Base-by-base conservation (phyloP, 2,329 filamentous ascomycete species). In the Dactylellina parvicollis region DNA sequence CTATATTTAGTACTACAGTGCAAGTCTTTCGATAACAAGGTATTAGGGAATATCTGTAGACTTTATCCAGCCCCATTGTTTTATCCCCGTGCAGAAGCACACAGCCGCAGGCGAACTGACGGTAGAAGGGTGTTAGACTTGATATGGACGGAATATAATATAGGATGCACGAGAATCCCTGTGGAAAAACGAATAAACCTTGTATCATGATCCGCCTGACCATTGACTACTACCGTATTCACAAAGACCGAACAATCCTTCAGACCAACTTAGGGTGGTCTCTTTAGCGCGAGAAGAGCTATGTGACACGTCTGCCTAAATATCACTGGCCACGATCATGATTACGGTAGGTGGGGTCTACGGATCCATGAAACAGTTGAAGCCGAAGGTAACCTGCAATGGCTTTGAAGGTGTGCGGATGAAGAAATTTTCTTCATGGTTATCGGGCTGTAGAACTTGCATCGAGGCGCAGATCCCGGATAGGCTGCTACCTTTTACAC, bases 381-480 rank as follows among this genome's bases (percentile, higher is more conserved):
- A n/a, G n/a, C n/a, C n/a, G n/a, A n/a, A n/a, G n/a, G n/a, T n/a
- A n/a, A n/a, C n/a, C n/a, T n/a, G n/a, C n/a, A n/a, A n/a, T n/a
- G n/a, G n/a, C n/a, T n/a, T n/a, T n/a, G n/a, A 34, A 7, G 5
- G 12, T 12, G 5, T 12, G 16, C 30, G 22, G 7, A 22, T n/a
- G 18, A 18, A 34, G 46, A 28, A 3, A 18, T 42, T 42, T 34
- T 34, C 30, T 34, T 34, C 16, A 42, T 16, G 8, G 16, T 42
- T 47, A 47, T 38, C 7, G 46, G n/a, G 16, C 18, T 5, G n/a
- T 7, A 28, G n/a, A n/a, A n/a, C n/a, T 38, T 24, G 36, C 16
- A 9, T 24, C 24, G 52, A 67, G 62, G 62, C 52, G 42, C 34
- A 42, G 52, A 56, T 56, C 52, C 52, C 42, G 20, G 52, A 16